A percentile compares a stretch with the other conserved stretches of the same genome.
Evolutionary conservation across 1,284 basidiomycete genomes (phyloP).

Genomic region (Athelia sp.): DNA sequence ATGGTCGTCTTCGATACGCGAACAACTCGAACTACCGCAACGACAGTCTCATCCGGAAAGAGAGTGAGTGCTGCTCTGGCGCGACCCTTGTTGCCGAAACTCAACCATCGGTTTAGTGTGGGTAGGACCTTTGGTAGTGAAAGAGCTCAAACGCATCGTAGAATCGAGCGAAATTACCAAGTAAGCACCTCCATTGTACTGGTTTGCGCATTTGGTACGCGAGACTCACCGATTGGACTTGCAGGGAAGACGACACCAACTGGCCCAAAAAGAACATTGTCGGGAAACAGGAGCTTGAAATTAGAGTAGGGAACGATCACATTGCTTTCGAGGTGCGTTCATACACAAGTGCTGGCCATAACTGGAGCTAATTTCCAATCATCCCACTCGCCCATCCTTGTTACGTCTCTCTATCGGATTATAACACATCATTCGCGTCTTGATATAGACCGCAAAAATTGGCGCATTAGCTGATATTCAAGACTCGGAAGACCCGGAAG

Average conservation of each 20-base stretch:
- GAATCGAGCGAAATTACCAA: slow-evolving; percentile 94
- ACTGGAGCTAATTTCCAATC: no score
- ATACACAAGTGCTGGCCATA: no score
- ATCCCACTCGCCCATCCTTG: no score
- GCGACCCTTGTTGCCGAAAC: slow-evolving; percentile 1
- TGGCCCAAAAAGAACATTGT: slow-evolving; percentile 99
- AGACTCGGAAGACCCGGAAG: slow-evolving; percentile 96
- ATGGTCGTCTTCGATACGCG: slow-evolving; percentile 94
- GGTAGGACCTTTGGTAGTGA: slow-evolving; percentile 86
- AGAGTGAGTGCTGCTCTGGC: slow-evolving; percentile 61
- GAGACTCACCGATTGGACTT: no score
- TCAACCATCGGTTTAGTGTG: slow-evolving; percentile 65
- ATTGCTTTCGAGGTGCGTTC: slow-evolving; percentile 90
- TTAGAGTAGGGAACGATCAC: slow-evolving; percentile 91
- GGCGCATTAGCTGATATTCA: slow-evolving; percentile 95
- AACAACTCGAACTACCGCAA: slow-evolving; percentile 99
- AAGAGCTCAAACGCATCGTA: slow-evolving; percentile 94
- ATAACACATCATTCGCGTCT: neutral
- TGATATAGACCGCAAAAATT: slow-evolving; percentile 88
- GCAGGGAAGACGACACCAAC: slow-evolving; percentile 93
- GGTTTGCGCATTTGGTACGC: slow-evolving; percentile 1
- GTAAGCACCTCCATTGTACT: slow-evolving; percentile 33
- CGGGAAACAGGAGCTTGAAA: slow-evolving; percentile 96
- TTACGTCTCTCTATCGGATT: no score
- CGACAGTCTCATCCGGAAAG: slow-evolving; percentile 96